These are phyloP conservation scores for Gryganskiella cystojenkinii DNA, from an alignment of 192 early-diverging fungal genomes.

Conservation along the genomic window DNA sequence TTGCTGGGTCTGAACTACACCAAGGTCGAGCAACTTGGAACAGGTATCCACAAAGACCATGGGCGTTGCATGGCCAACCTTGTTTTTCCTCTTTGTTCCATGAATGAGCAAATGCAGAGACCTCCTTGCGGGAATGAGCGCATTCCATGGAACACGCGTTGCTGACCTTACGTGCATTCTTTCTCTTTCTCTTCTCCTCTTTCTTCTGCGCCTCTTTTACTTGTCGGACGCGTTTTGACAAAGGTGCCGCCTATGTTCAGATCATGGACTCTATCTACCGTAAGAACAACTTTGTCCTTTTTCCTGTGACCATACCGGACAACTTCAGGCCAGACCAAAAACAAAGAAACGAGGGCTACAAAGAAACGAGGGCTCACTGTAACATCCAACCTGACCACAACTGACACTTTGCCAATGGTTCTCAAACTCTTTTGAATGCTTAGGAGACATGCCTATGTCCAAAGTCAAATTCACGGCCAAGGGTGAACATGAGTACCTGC, in stretches of 20 bases:
- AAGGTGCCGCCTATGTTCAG: constrained; percentile 79
- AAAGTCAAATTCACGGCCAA: constrained; percentile 96
- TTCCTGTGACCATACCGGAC: too few species aligned
- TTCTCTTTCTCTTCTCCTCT: background rate
- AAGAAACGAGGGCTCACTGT: too few species aligned
- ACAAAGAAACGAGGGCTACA: too few species aligned
- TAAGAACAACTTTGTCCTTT: too few species aligned
- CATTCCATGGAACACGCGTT: background rate
- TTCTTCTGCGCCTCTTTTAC: constrained; percentile 2
- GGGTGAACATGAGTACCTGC: constrained; percentile 95
- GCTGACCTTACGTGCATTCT: background rate
- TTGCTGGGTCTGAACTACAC: constrained; percentile 90
- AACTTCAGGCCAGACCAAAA: too few species aligned
- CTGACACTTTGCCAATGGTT: background rate
- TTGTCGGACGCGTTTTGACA: too few species aligned
- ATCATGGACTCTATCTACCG: constrained; percentile 78
- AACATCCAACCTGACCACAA: too few species aligned
- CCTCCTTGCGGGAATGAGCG: too few species aligned
- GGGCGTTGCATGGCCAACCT: too few species aligned
- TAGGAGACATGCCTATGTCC: constrained; percentile 81
- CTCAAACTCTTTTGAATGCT: background rate
- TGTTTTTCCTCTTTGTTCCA: too few species aligned
- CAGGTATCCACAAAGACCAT: constrained; percentile 72
- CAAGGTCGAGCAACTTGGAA: constrained; percentile 94
- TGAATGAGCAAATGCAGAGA: too few species aligned